Base-by-base conservation (phyloP, 2,329 filamentous ascomycete genomes). In the Ceratocystiopsis minuta region DNA sequence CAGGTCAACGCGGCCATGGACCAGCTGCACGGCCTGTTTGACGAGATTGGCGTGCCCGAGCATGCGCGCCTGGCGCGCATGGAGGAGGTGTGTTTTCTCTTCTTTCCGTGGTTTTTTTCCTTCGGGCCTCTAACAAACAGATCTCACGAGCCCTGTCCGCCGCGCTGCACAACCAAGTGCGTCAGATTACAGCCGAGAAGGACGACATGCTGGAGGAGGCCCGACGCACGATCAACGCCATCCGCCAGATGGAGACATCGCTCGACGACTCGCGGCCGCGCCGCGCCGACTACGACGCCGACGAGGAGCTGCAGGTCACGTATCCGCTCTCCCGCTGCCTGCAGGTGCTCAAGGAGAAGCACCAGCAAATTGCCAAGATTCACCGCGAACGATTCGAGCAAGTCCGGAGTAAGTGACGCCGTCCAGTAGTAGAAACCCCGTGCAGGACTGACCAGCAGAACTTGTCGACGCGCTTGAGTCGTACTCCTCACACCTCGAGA, bases 341-440 rank as follows among this genome's bases (percentile, higher is more conserved):
- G 46, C 72, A 81, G 54, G 63, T 60, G 16, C 68, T 98, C 42
- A 88, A 85, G 59, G 86, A 95, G 58, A 94, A 90, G 63, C 81
- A 94, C 54, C 68, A 65, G 45, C 75, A 81, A 40, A 73, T 96
- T 50, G 76, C 74, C 61, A 83, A 80, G 55, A 64, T 90, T 45
- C 87, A 98, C 60, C 79, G 77, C 48, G 87, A 96, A 61, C 80
- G 90, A 46, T 95, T 85, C 53, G 87, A 95, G 56, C 86, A 96
- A 65, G 85, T 96, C 45, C 88, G 84, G 62, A 95, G 85, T 92
- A 64, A 52, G 80, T 50, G 3, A 2, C 6, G 16, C 13, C 20
- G 16, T 6, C 13, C 4, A 15, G 12, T 15, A 15, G 9, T 2
- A 39, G 15, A 28, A 28, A 28, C 4, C 7, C 6, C 4, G 24